These are phyloP conservation scores for Neonectria coccinea DNA, from an alignment of 2,329 filamentous ascomycete genomes.

Conservation along the genomic window DNA sequence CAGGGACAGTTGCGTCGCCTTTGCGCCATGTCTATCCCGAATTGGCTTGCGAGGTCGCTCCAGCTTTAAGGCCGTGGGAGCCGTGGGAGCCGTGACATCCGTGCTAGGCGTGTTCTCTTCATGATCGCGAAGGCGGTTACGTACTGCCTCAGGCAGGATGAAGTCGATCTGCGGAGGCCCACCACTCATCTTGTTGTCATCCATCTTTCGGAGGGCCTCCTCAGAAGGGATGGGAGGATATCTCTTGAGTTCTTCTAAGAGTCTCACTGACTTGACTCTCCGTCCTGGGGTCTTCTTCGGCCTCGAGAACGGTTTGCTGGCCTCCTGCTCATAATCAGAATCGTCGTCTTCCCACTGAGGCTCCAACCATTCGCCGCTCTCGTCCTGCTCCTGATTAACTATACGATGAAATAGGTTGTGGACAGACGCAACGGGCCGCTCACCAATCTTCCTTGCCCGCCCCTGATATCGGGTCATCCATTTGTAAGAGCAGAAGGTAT, in stretches of 20 bases:
- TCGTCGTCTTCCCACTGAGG: conserved; percentile 29
- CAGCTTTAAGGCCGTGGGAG: background rate
- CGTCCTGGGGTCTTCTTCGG: conserved; percentile 23
- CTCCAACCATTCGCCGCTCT: background rate
- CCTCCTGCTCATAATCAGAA: conserved; percentile 29
- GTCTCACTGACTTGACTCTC: background rate
- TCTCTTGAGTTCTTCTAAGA: background rate
- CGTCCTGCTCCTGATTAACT: background rate
- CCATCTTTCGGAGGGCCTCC: background rate
- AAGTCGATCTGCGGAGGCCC: conserved; percentile 31
- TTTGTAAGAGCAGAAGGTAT: background rate
- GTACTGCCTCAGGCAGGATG: background rate
- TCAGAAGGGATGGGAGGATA: background rate
- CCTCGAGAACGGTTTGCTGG: conserved; percentile 32
- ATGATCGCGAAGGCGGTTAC: background rate
- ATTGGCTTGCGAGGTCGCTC: background rate
- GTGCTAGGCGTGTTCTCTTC: background rate
- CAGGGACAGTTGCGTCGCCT: conserved; percentile 8
- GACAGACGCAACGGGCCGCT: conserved; percentile 31
- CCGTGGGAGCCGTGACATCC: background rate
- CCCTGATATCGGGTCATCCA: conserved; percentile 33
- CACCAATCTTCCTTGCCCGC: conserved; percentile 43
- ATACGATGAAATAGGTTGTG: background rate
- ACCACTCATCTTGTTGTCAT: conserved; percentile 27
- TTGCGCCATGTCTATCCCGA: background rate